These are phyloP conservation scores for Penicillium rolfsii DNA, from an alignment of 2,329 filamentous ascomycete species.

Conservation along the genomic window DNA sequence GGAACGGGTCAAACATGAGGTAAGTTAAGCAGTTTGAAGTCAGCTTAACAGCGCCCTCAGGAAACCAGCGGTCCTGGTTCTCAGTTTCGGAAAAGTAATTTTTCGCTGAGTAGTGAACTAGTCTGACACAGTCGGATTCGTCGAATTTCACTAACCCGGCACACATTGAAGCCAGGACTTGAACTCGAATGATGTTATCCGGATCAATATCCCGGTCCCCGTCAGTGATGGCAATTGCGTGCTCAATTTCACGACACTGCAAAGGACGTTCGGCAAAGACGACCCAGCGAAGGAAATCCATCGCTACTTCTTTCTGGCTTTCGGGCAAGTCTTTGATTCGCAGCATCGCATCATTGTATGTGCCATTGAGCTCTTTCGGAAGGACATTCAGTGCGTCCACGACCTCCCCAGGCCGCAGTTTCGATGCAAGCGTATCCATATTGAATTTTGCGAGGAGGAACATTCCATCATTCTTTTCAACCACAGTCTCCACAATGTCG, in stretches of 20 bases:
- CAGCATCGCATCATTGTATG: conserved; percentile 7
- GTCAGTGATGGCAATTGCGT: conserved; percentile 2
- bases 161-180: conserved; percentile 6
- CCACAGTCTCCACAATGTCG: conserved; percentile 4
- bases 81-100: conserved; percentile 4
- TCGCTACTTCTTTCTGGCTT: conserved; percentile 4
- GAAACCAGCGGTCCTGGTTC: conserved; percentile 7
- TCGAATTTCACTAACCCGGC: conserved; percentile 6
- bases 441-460: conserved; percentile 9
- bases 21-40: conserved; percentile 4
- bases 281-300: conserved; percentile 8
- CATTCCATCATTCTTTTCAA: conserved; percentile 7
- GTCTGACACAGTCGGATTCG: conserved; percentile 5
- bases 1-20: conserved; percentile 4
- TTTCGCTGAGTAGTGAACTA: conserved; percentile 7
- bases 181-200: conserved; percentile 7
- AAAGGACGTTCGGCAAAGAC: conserved; percentile 10
- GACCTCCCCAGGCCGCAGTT: conserved; percentile 7
- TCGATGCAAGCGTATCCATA: conserved; percentile 9
- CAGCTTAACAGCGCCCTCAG: conserved; percentile 1
- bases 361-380: conserved; percentile 4
- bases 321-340: conserved; percentile 3
- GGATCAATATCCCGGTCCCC: conserved; percentile 1
- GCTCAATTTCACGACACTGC: conserved; percentile 6
- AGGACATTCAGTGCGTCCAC: not conserved